Base-by-base conservation (phyloP, 108 stramenopile species). In the Stephanodiscus minutulus region DNA sequence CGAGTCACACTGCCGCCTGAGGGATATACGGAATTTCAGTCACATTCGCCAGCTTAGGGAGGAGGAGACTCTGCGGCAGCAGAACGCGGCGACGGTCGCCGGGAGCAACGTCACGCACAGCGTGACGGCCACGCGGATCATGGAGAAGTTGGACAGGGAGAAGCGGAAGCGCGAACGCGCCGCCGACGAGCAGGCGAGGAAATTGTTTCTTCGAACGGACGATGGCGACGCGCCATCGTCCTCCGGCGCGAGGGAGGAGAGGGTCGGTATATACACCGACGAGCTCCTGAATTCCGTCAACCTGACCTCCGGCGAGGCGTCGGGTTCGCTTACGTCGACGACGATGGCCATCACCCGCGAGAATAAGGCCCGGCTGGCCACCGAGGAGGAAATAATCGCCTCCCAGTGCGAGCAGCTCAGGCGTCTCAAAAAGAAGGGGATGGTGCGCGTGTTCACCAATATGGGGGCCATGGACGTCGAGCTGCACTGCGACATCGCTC, bases 401-500 rank as follows among this genome's bases (percentile, higher is more conserved):
- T 84, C 92, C 7, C 87, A 93, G 44, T 97, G 87, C 58, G 73
- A 78, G 29, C 75, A 82, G 17, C 76, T 97, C 61, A 71, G 87
- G 49, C 48, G 64, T 1, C 72, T 92, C 11, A 87, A 87, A 39
- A 89, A 90, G 71, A 98, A 98, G 82, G 97, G 96, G 13, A 94
- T 92, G 50, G 96, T 95, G 0, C 85, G 86, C 47, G 75, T 98
- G 43, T 79, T 81, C 50, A 96, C 95, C 9, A 91, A 84, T 20
- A 54, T 84, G 58, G 98, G 96, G n/a, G 83, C 91, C 43, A 74
- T 98, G 63, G 86, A 96, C 47, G 58, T 98, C 9, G 97, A 98
- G 82, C 52, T 98, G 27, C 96, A 96, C 76, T 91, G 88, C 72
- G 95, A 98, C 62, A 91, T 97, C 58, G 93, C 72, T n/a, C 96